Percentiles rank a stretch among this genome's conserved stretches.
Conservation (phyloP, 2,329 filamentous ascomycete genomes). For the Colletotrichum ledebouriae region DNA sequence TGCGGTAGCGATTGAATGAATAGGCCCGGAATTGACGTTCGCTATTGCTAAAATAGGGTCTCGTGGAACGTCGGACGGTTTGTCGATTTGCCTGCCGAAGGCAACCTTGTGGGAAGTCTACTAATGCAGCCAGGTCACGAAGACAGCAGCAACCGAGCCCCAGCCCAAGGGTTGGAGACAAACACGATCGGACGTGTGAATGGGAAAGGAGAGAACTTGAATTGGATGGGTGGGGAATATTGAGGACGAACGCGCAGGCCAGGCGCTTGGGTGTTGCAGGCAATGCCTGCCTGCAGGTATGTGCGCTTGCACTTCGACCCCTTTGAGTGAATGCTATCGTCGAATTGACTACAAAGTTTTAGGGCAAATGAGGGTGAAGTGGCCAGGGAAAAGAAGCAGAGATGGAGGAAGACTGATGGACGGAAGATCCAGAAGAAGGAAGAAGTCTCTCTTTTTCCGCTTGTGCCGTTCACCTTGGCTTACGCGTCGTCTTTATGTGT, state of each 20-base stretch:
- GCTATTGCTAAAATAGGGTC: background rate
- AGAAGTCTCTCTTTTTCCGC: background rate
- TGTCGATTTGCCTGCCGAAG: background rate
- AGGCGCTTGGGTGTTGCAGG: slow-evolving; percentile 6
- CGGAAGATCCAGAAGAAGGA: background rate
- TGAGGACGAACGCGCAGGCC: background rate
- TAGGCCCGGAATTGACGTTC: background rate
- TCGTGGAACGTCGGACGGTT: background rate
- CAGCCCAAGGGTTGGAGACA: background rate
- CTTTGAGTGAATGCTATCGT: background rate
- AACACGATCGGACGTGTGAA: background rate
- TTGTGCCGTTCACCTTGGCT: background rate
- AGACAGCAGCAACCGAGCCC: background rate
- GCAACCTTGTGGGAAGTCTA: background rate
- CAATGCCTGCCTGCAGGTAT: slow-evolving; percentile 16
- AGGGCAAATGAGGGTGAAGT: background rate
- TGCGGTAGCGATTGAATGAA: background rate
- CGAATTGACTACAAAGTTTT: background rate
- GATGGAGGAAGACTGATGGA: background rate
- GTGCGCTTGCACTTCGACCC: slow-evolving; percentile 28
- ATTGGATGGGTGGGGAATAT: slow-evolving; percentile 9
- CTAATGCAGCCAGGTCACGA: background rate
- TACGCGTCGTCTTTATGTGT: slow-evolving; percentile 27
- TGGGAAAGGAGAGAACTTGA: background rate
- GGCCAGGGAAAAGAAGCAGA: background rate